Conservation (phyloP, 345 rosid species). For the Carallia pectinifolia region DNA sequence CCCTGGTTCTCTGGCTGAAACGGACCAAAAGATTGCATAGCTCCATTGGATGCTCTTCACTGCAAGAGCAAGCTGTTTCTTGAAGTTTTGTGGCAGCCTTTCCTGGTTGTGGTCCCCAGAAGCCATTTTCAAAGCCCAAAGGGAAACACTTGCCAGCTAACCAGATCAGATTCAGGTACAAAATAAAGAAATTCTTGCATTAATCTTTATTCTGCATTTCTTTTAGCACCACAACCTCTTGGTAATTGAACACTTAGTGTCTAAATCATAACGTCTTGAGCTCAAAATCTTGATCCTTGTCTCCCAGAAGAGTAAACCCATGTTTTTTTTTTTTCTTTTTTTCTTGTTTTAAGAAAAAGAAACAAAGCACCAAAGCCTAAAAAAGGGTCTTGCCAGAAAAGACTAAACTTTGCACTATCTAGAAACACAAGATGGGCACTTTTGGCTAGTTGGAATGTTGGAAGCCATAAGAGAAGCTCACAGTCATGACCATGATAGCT, state of each 20-base stretch:
- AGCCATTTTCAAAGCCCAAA: constrained; percentile 28
- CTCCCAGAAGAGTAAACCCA: neutral
- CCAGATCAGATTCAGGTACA: constrained; percentile 5
- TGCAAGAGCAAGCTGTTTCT: constrained; percentile 72
- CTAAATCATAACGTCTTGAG: neutral
- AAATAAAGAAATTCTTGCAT: neutral
- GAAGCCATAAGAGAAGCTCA: neutral
- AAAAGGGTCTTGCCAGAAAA: neutral
- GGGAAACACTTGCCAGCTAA: neutral
- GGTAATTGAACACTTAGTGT: neutral
- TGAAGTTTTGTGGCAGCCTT: constrained; percentile 47
- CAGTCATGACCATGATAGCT: neutral
- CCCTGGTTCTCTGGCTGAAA: constrained; percentile 70
- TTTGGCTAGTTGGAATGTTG: neutral
- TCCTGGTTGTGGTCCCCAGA: constrained; percentile 33
- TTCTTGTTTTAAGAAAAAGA: neutral
- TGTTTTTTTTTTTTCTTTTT: neutral
- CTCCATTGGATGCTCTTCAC: constrained; percentile 79
- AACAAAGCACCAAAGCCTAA: neutral
- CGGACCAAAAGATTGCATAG: constrained; percentile 85
- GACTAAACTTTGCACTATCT: neutral
- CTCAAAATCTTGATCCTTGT: neutral
- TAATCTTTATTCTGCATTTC: neutral
- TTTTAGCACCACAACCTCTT: neutral
- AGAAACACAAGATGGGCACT: constrained; percentile 3